These are phyloP conservation scores for Cyclanthera cordifolia DNA, from an alignment of 306 rosid genomes.

Conservation along the genomic window DNA sequence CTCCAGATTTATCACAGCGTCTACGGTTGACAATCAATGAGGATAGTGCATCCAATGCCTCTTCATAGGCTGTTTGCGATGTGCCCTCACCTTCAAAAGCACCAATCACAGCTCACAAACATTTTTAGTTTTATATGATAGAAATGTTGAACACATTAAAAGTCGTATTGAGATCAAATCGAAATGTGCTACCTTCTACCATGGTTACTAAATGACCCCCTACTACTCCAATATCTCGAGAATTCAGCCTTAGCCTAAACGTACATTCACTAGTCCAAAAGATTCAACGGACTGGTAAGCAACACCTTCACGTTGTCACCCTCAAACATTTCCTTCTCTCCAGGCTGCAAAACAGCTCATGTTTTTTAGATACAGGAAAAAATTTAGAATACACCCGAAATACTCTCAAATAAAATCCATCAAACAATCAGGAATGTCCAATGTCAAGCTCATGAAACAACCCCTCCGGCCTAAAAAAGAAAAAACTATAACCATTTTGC, in stretches of 20 bases:
- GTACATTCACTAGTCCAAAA: not conserved
- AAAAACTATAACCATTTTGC: no score
- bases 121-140: not conserved
- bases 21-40: conserved; percentile 72
- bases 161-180: not conserved
- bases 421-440: not conserved
- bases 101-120: not conserved
- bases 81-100: conserved; percentile 28
- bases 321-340: not conserved
- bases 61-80: conserved; percentile 42
- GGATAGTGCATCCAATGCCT: conserved; percentile 68
- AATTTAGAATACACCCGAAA: not conserved
- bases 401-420: not conserved
- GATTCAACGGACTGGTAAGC: not conserved
- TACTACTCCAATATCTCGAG: not conserved
- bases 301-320: not conserved
- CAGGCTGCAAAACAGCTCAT: conserved; percentile 1
- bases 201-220: not conserved
- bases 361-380: not conserved
- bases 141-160: not conserved
- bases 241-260: not conserved
- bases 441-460: not conserved
- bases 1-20: conserved; percentile 75
- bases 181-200: not conserved
- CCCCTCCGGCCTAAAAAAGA: no score